Evolutionary conservation across 306 rosid species (phyloP).

Genomic region (Datisca glomerata): DNA sequence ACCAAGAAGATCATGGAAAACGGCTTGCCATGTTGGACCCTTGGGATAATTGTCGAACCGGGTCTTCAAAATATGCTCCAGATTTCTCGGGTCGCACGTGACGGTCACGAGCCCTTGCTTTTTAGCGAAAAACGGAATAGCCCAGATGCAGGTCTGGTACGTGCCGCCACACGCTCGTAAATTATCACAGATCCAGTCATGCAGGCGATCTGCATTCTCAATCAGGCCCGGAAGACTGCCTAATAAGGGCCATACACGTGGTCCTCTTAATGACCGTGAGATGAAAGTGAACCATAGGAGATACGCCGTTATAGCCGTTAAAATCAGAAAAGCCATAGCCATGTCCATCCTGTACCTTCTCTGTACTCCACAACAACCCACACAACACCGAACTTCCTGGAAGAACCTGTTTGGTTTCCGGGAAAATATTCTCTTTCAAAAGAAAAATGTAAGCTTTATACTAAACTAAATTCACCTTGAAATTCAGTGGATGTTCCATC

Average conservation of each 20-base stretch:
- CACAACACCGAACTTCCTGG: constrained; percentile 5
- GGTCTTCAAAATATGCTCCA: constrained; percentile 75
- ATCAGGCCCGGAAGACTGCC: constrained; percentile 83
- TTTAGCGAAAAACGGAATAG: constrained; percentile 66
- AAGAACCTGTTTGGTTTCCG: constrained; percentile 4
- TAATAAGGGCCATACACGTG: constrained; percentile 81
- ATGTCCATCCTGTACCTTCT: constrained; percentile 86
- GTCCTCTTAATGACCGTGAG: constrained; percentile 76
- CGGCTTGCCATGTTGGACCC: constrained; percentile 92
- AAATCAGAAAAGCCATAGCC: constrained; percentile 41
- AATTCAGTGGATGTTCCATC: too few species aligned
- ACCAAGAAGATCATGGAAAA: constrained; percentile 79
- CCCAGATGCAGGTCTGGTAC: constrained; percentile 97
- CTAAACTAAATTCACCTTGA: background rate
- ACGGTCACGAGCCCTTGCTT: constrained; percentile 97
- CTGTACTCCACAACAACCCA: background rate
- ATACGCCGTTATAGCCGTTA: constrained; percentile 67
- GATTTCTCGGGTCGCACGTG: constrained; percentile 85
- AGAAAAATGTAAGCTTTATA: background rate
- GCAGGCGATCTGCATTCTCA: constrained; percentile 75
- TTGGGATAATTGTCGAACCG: constrained; percentile 90
- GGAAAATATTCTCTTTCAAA: background rate
- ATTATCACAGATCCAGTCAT: constrained; percentile 91
- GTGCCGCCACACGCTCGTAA: constrained; percentile 92
- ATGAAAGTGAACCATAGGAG: constrained; percentile 78